Evolutionary conservation across 2,329 filamentous ascomycete genomes (phyloP), one percentile per base, ranked within the genome.

Genomic region (Cytospora leucostoma): DNA sequence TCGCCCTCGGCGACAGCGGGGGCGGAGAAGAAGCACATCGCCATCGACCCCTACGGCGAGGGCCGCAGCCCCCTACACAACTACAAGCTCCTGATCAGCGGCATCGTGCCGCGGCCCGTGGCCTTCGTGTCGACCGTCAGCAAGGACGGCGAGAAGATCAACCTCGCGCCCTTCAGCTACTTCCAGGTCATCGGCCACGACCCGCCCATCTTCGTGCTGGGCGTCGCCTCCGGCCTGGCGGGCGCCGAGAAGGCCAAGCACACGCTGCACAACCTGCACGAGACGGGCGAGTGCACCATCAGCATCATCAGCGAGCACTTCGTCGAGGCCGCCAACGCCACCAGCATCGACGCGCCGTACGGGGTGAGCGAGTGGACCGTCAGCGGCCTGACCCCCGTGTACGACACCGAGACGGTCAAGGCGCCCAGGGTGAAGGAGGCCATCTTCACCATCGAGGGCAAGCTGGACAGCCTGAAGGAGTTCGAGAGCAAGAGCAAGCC

Each of bases 71-170:
- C 85, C 0, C 77, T 80, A 1, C 87, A 84, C 78, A 97, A 97
- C 82, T 97, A 98, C 84, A 97, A 96, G 77, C 84, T 97, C 15
- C 81, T 97, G 66, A 96, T 97, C 75, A 91, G 87, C 19, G 87
- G 86, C 67, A 86, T 97, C 68, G 84, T 93, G 17, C 94, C 94
- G 1, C 86, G 94, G 13, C 94, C 94, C 13, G 89, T 97, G 72
- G 86, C 84, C 59, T 84, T 88, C 73, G 72, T 88, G 37, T 85
- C 82, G 65, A 85, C 86, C 11, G 73, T 76, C 59, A 79, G 80
- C 27, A 69, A 75, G 4, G 89, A 93, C 70, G 91, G 90, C 27
- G 75, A 71, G 38, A 80, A 67, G 67, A 86, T 85, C 17, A 98
- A 97, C 74, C 81, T 96, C 2, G 91, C 92, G 0, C 93, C 92